phyloP scores from a whole-genome alignment of 768 basidiomycete species.

The Polyporus arcularius region DNA sequence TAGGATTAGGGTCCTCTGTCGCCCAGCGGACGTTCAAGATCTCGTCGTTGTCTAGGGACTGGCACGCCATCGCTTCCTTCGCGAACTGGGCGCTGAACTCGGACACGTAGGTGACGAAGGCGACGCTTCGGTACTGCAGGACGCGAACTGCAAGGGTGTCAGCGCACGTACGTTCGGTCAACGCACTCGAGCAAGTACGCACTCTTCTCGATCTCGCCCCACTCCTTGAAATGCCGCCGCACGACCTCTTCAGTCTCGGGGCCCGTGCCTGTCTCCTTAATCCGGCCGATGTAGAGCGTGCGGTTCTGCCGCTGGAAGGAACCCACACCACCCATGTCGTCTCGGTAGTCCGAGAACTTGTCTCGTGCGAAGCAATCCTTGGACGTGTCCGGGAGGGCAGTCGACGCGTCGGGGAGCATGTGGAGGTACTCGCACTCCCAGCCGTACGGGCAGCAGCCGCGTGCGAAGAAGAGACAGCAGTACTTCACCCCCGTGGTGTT shows the following conservation, averaged over 20 bases:
- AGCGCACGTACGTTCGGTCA: conserved; percentile 9
- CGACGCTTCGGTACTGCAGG: conserved; percentile 91
- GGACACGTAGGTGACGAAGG: conserved; percentile 92
- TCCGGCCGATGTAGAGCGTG: conserved; percentile 92
- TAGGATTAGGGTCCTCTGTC: conserved; percentile 97
- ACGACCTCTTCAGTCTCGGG: conserved; percentile 92
- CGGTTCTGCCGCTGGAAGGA: conserved; percentile 93
- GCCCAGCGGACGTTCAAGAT: conserved; percentile 99
- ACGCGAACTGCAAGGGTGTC: conserved; percentile 65
- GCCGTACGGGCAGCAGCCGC: conserved; percentile 97
- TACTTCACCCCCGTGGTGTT: conserved; percentile 93
- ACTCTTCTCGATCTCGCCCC: conserved; percentile 93
- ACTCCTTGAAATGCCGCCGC: conserved; percentile 90
- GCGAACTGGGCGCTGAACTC: conserved; percentile 93
- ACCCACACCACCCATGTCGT: conserved; percentile 99
- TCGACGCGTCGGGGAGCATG: conserved; percentile 71
- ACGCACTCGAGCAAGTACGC: conserved; percentile 33
- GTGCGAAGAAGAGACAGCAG: conserved; percentile 91
- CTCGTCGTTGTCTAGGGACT: conserved; percentile 95
- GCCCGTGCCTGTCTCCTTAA: conserved; percentile 88
- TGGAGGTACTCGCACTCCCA: conserved; percentile 98
- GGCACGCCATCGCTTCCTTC: conserved; percentile 98
- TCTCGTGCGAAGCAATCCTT: conserved; percentile 97
- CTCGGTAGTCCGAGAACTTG: conserved; percentile 96
- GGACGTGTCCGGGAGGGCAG: conserved; percentile 81